phyloP scores from a whole-genome alignment of 129 eudicot genomes.

The Lactuca saligna region DNA sequence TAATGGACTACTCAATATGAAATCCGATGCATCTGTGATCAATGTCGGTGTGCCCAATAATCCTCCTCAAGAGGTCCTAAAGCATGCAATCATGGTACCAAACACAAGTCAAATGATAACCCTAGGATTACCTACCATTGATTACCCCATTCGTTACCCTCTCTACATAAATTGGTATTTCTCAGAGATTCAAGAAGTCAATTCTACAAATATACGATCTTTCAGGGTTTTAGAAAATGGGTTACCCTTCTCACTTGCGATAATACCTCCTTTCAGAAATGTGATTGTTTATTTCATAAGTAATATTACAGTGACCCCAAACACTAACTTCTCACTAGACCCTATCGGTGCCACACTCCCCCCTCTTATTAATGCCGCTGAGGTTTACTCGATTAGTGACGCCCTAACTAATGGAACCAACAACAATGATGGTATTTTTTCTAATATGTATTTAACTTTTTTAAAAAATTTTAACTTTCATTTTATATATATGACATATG shows the following conservation, averaged over 20 bases:
- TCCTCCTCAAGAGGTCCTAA: slow-evolving; percentile 55
- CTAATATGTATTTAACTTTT: background rate
- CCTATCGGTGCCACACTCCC: slow-evolving; percentile 47
- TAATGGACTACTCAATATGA: background rate
- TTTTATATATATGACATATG: background rate
- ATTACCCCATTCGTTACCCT: slow-evolving; percentile 20
- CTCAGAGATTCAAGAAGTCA: slow-evolving; percentile 38
- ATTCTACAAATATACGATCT: slow-evolving; percentile 36
- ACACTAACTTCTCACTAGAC: slow-evolving; percentile 36
- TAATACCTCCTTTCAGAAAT: slow-evolving; percentile 41
- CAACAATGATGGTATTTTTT: slow-evolving; percentile 44
- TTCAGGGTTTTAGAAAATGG: slow-evolving; percentile 29
- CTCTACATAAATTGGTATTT: slow-evolving; percentile 49
- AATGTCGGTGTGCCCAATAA: slow-evolving; percentile 6
- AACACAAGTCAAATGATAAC: slow-evolving; percentile 8
- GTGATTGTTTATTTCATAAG: slow-evolving; percentile 21
- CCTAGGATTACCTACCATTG: background rate
- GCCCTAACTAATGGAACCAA: slow-evolving; percentile 50
- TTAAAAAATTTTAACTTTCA: background rate
- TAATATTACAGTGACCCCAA: slow-evolving; percentile 25
- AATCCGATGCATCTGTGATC: slow-evolving; percentile 17
- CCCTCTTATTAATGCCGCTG: slow-evolving; percentile 60
- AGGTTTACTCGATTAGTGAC: slow-evolving; percentile 41
- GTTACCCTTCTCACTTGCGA: slow-evolving; percentile 22
- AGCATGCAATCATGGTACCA: slow-evolving; percentile 31